Base-by-base conservation (phyloP, 1,284 basidiomycete genomes). In the Pseudozyma thailandica region DNA sequence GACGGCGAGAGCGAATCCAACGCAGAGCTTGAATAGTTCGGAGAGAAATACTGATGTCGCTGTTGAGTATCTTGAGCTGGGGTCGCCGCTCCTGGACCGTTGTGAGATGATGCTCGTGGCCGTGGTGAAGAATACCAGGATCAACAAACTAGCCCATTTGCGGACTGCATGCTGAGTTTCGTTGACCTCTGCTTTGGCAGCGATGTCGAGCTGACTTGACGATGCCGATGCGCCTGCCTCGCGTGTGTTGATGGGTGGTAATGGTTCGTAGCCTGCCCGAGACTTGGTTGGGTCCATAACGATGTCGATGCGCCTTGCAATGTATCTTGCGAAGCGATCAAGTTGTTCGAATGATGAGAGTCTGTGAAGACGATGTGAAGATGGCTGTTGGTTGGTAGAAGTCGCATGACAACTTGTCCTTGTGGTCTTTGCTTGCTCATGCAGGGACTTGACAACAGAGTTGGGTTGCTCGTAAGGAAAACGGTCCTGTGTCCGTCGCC, bases 101-200 rank as follows among this genome's bases (percentile, higher is more conserved):
- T 69, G 65, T 7, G 58, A 63, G 23, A 63, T 37, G 20, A 70
- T 51, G 51, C 66, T 70, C 3, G 66, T 70, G 6, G 51, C 50
- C 6, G 66, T 63, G 3, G 66, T 70, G 59, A 70, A 70, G 21
- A 58, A 23, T 33, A 63, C 43, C 33, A 70, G 51, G 8, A 58
- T 26, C n/a, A 49, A 21, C 28, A 70, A 30, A 21, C 66, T 70
- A 4, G 37, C 18, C 66, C 66, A 70, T 31, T 59, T 70, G 12
- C 58, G 58, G 2, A 46, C 2, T 1, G 35, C 15, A 16, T 54
- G 46, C 7, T 38, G 18, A 1, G 46, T 23, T 7, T 38, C 20
- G 16, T 54, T 15, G 5, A 45, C 7, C 13, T 28, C 44, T 20
- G 33, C 25, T 6, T 7, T 41, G 27, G 25, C 9, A 3, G 9